Evolutionary conservation across 257 asterid genomes (phyloP), one percentile per base, ranked within the genome.

Genomic region (Euphrasia confusa): DNA sequence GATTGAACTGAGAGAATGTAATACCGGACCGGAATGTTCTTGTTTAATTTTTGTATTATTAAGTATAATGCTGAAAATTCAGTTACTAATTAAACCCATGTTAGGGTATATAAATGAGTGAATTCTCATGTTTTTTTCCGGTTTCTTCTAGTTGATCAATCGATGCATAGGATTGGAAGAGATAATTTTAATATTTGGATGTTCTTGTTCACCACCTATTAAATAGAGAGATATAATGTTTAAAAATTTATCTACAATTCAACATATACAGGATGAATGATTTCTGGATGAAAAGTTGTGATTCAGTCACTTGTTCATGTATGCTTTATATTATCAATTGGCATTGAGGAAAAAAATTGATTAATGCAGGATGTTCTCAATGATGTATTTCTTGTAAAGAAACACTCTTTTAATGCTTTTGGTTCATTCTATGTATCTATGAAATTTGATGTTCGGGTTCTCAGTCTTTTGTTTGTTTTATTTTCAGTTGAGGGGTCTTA

Each of bases 401-500:
- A 44, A 44, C 17, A 44, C 15, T 44, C 50, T 15, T 37, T 49
- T 24, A 6, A 49, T 49, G 55, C 11, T 14, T 15, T 49, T 15
- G 26, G 57, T 28, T 64, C 63, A 37, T 35, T 62, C 63, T 35
- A 7, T 63, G 58, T 39, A 37, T 49, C 32, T 39, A 56, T 52
- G 30, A 55, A 17, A 21, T 37, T 11, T 50, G 5, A 45, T 45
- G 42, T 40, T 40, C 5, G 54, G n/a, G 55, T 52, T 13, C 30
- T 66, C 44, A 42, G 33, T 58, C 45, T 12, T 65, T 10, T 55
- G 32, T 17, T 59, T 50, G 50, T 70, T 17, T 65, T 68, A 61
- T 64, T 73, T 75, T 55, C 85, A 92, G 98, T 68, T 68, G 89
- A 84, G 67, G 94, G 87, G 39, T 92, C 96, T 61, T 92, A 83